Evolutionary conservation across 2,329 filamentous ascomycete species (phyloP), one percentile per base, ranked within the genome.

Genomic region (Pseudonectria buxi): DNA sequence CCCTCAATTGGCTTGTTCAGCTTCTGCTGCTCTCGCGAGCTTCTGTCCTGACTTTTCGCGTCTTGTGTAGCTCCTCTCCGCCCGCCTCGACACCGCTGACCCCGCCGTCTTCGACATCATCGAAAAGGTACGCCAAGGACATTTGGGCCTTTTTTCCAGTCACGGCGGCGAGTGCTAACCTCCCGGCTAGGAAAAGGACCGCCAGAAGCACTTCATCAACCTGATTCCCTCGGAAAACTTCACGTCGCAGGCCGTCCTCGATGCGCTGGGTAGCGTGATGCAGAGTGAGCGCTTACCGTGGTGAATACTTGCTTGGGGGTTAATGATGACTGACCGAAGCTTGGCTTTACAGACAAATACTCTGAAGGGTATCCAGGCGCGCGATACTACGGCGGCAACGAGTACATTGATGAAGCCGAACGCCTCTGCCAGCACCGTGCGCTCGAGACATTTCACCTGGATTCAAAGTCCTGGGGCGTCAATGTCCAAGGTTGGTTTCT

Each of bases 141-240:
- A 24, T 26, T 16, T 30, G 11, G 24, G 9, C 14, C n/a, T n/a
- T 14, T 12, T 10, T 14, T n/a, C 12, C 22, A 12, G 24, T 22
- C 13, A 11, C 12, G 7, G 10, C 5, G 7, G 11, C 12, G n/a
- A 15, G 28, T 35, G 24, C 33, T 41, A 25, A 45, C 16, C 7
- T 10, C 25, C 14, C 18, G 10, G 32, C 10, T 25, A 95, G 86
- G 92, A 98, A 72, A 96, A 96, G 77, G 76, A 76, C 50, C 78
- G 92, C 50, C 92, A 98, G 65, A 94, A 95, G 65, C 88, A 96
- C 64, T 98, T 95, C 57, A 95, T 98, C 69, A 96, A 96, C 64
- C 73, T 95, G 39, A 95, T 95, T 49, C 88, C 88, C 14, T 95
- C 88, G 6, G 88, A 95, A 67, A 95, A 95, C 68, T 94, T 95